Base-by-base conservation (phyloP, 2,329 filamentous ascomycete genomes). In the Fusarium bactridioides region DNA sequence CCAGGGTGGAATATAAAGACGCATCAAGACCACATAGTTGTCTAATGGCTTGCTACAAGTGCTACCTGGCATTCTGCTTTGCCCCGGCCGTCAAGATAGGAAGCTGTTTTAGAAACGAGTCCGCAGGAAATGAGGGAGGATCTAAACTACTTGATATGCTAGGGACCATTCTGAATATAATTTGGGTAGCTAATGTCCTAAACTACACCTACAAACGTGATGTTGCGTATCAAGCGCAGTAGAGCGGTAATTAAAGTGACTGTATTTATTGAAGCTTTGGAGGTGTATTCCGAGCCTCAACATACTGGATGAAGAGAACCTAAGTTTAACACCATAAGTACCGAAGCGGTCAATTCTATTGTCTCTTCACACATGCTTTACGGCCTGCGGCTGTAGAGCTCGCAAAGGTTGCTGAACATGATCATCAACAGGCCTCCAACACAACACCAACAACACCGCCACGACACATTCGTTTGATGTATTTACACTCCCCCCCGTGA, bases 211-310 rank as follows among this genome's bases (percentile, higher is more conserved):
- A 40, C 12, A n/a, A 21, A 12, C 7, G 1, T 18, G n/a, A 25
- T 25, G 16, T 8, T 19, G 23, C 18, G 3, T 4, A 13, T 7
- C 4, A 13, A 45, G 8, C 19, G 4, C 5, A 13, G 12, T 27
- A 1, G 3, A 13, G 5, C 12, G 43, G 11, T 7, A 2, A 10
- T 0, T 12, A 5, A 13, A 9, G 23, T 21, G 0, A 19, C 4
- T 6, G 4, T 1, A 19, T 25, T 19, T 15, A 0, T 23, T 8
- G 8, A 10, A 19, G 12, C 5, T 25, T 21, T n/a, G 38, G 7
- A 6, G 18, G 0, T 11, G 2, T 11, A 11, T 21, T 15, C 8
- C 11, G 4, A 23, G 3, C 4, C 11, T 7, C 3, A 23, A 7
- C 8, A 10, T 33, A 10, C 5, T 15, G 1, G 7, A 0, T 19